Percentiles rank a stretch among this genome's conserved stretches.
phyloP scores from a whole-genome alignment of 1,284 basidiomycete genomes.

The Sporisorium graminicola region DNA sequence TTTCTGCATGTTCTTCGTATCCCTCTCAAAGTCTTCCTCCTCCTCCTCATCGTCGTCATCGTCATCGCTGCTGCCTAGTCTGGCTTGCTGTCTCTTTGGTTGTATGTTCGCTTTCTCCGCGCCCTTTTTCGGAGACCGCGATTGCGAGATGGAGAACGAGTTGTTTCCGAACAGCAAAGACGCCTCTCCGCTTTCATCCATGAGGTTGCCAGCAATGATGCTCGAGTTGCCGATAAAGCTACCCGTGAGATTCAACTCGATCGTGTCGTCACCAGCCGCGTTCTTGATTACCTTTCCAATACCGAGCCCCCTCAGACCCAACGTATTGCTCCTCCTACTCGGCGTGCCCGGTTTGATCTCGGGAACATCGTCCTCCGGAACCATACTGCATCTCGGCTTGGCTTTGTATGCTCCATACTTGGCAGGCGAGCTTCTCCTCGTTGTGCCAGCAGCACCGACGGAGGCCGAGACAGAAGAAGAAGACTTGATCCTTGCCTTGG shows the following conservation, averaged over 20 bases:
- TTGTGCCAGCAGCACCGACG: background rate
- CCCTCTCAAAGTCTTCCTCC: slow-evolving; percentile 23
- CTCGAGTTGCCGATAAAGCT: slow-evolving; percentile 37
- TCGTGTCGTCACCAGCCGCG: slow-evolving; percentile 43
- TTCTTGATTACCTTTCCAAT: slow-evolving; percentile 41
- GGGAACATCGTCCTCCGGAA: slow-evolving; percentile 24
- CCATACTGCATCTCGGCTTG: slow-evolving; percentile 38
- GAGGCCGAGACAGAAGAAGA: background rate
- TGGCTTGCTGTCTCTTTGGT: background rate
- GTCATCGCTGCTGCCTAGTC: slow-evolving; percentile 6
- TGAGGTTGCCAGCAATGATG: slow-evolving; percentile 29
- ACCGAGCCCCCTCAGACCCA: slow-evolving; percentile 23
- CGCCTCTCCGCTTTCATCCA: slow-evolving; percentile 46
- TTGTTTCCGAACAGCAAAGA: slow-evolving; percentile 36
- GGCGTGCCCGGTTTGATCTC: slow-evolving; percentile 22
- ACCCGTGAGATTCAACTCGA: slow-evolving; percentile 45
- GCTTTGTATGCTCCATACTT: slow-evolving; percentile 18
- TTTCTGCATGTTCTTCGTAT: slow-evolving; percentile 25
- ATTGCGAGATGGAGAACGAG: slow-evolving; percentile 26
- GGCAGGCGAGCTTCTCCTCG: slow-evolving; percentile 26
- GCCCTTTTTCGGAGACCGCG: background rate
- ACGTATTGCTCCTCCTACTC: slow-evolving; percentile 8
- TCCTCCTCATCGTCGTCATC: slow-evolving; percentile 31
- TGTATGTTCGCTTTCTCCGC: background rate
- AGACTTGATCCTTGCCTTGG: slow-evolving; percentile 23